Percentiles rank a stretch among this genome's conserved stretches.
Evolutionary conservation across 192 early-diverging fungal species (phyloP).

Genomic region (Haplosporangium gracile): DNA sequence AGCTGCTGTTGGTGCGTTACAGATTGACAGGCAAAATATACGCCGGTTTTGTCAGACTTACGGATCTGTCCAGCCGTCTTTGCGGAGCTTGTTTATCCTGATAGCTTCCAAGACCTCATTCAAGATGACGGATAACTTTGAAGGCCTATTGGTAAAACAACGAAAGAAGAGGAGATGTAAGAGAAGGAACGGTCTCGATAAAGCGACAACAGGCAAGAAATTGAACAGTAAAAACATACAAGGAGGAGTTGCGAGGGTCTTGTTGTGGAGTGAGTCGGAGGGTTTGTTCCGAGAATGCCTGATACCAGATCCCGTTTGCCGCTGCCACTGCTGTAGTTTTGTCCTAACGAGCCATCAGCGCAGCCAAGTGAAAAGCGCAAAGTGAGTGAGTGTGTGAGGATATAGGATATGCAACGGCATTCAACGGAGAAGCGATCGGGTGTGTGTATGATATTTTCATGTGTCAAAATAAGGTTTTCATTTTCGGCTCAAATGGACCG

Average conservation of each 20-base stretch:
- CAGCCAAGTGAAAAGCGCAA: neutral
- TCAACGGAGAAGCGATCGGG: neutral
- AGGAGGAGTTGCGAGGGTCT: conserved; percentile 23
- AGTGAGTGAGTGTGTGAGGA: neutral
- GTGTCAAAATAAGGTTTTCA: conserved; percentile 36
- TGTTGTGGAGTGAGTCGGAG: conserved; percentile 39
- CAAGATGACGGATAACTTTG: conserved; percentile 44
- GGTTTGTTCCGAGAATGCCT: conserved; percentile 40
- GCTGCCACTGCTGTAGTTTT: neutral
- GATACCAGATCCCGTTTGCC: conserved; percentile 25
- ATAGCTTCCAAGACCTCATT: conserved; percentile 42
- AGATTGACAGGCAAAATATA: neutral
- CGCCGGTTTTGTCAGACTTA: neutral
- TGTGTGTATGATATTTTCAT: neutral
- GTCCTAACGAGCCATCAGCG: neutral
- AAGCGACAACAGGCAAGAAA: neutral
- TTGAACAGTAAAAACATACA: conserved; percentile 2
- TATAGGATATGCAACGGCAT: neutral
- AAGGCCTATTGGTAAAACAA: conserved; percentile 23
- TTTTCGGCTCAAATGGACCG: conserved; percentile 22
- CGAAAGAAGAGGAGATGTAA: neutral
- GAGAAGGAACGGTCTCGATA: neutral
- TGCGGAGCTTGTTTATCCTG: conserved; percentile 27
- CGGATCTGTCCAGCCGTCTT: conserved; percentile 45
- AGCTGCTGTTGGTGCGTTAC: neutral